Base-by-base conservation (phyloP, 1,284 basidiomycete genomes). In the Moniliophthora roreri region DNA sequence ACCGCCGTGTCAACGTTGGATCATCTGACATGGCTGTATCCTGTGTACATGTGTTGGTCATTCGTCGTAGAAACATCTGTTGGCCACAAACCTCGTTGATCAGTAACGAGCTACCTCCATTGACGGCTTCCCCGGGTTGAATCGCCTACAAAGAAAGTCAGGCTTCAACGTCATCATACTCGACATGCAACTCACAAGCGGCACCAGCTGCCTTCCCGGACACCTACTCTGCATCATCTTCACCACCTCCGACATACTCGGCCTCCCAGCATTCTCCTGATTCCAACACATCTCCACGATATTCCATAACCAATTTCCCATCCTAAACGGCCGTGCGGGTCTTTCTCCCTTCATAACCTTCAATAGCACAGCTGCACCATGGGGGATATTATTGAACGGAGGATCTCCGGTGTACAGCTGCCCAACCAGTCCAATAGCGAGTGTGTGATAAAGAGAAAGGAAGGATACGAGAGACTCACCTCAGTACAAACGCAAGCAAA, bases 321-420 rank as follows among this genome's bases (percentile, higher is more conserved):
- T 47, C 36, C 28, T 28, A 40, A 38, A 38, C 13, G 52, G 55
- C 32, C 55, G 39, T n/a, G 42, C 39, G 20, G 58, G 58, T 4
- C 58, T 48, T 24, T 28, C 13, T 35, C 55, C 55, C 24, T 50
- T 16, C 7, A 53, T 51, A 5, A 59, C 48, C 28, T 57, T 53
- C 16, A 54, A 18, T 21, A 59, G 54, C 0, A 57, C 55, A 16
- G 41, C 34, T 20, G 51, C 35, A 37, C 57, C 51, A 18, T 40
- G 50, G 15, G 10, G 26, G 13, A 37, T 37, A 8, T 52, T 38
- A 3, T 36, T 2, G 26, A 59, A 59, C 15, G 58, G 58, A 4
- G 26, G 28, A 11, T 34, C 26, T 5, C 58, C 55, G 16, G 58
- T 56, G 44, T 54, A 59, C 6, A 59, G n/a, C 58, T 59, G 51